phyloP scores from a whole-genome alignment of 768 basidiomycete genomes.

The Russula foetens region DNA sequence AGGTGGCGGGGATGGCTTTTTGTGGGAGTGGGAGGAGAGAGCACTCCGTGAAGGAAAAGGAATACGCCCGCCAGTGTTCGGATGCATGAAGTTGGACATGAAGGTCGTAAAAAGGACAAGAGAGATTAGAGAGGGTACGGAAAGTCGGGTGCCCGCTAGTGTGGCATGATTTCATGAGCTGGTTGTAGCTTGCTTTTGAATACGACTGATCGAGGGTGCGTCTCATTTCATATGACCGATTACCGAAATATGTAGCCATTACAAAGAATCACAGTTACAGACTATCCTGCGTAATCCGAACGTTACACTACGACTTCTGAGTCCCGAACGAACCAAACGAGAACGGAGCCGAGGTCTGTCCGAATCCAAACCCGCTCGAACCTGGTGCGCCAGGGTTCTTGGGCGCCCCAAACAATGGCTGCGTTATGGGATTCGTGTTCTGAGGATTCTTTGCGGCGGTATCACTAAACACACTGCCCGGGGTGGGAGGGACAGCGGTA shows the following conservation, averaged over 20 bases:
- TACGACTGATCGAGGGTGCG: neutral
- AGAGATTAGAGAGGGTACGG: too few relatives aligned
- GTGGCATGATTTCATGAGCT: neutral
- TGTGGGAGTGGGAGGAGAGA: neutral
- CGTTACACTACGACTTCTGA: conserved; percentile 10
- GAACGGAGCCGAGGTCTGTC: neutral
- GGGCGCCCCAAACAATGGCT: conserved; percentile 5
- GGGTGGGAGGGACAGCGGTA: conserved; percentile 7
- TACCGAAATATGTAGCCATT: neutral
- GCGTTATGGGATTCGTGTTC: neutral
- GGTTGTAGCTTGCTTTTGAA: conserved; percentile 3
- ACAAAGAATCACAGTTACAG: neutral
- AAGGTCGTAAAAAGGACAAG: neutral
- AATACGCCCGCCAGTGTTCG: neutral
- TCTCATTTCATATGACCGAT: neutral
- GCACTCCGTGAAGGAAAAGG: neutral
- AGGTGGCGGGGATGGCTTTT: conserved; percentile 8
- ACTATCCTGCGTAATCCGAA: neutral
- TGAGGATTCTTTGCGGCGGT: neutral
- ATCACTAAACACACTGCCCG: conserved; percentile 14
- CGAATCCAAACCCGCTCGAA: neutral
- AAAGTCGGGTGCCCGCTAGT: too few relatives aligned
- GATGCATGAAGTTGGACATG: neutral
- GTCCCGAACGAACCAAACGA: conserved; percentile 5
- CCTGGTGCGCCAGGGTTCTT: conserved; percentile 1